These are phyloP conservation scores for Penicillium fimorum DNA, from an alignment of 495 filamentous ascomycete species.

Conservation along the genomic window DNA sequence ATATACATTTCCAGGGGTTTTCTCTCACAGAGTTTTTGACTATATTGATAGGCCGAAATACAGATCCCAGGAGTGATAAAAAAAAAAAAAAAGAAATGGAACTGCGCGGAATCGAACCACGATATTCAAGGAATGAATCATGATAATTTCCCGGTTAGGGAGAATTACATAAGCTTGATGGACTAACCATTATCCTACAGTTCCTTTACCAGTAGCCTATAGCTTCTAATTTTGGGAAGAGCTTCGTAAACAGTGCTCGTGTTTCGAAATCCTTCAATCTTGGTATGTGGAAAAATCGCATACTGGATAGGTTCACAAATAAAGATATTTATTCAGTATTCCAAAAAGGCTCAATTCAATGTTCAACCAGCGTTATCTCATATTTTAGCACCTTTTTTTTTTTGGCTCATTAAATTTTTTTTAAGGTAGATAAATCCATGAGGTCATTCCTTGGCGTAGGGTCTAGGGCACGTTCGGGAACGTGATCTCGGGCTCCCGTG, in stretches of 20 bases:
- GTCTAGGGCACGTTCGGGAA: background rate
- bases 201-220: slow-evolving; percentile 2
- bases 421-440: background rate
- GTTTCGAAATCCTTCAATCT: background rate
- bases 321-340: background rate
- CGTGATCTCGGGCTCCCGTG: background rate
- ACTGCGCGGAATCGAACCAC: slow-evolving; percentile 9
- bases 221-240: background rate
- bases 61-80: no score
- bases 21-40: background rate
- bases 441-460: background rate
- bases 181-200: slow-evolving; percentile 10
- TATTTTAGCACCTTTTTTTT: background rate
- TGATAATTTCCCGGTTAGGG: slow-evolving; percentile 1
- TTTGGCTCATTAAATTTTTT: background rate
- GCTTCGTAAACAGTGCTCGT: background rate
- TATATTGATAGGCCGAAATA: background rate
- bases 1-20: background rate
- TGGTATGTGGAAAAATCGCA: background rate
- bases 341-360: background rate
- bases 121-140: slow-evolving; percentile 10
- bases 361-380: background rate
- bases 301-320: background rate
- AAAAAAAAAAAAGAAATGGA: background rate
- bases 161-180: slow-evolving; percentile 7